phyloP scores from a whole-genome alignment of 2,329 filamentous ascomycete genomes.

The Sclerotinia nivalis region DNA sequence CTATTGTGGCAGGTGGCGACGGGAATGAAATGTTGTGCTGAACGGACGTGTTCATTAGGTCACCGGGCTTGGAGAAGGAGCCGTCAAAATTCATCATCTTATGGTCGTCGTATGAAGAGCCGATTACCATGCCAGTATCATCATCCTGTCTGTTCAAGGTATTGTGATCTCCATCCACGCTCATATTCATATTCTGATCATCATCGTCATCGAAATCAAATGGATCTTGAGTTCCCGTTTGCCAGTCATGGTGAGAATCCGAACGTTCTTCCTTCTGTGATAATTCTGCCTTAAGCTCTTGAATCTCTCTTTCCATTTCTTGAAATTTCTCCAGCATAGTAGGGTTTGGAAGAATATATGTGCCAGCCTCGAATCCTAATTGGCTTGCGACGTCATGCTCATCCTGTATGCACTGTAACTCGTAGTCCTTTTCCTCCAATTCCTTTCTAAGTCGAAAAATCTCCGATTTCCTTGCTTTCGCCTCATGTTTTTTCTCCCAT shows the following conservation, averaged over 20 bases:
- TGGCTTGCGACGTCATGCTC: conserved; percentile 38
- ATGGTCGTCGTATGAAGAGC: conserved; percentile 7
- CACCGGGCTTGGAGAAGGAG: conserved; percentile 22
- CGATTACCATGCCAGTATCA: conserved; percentile 6
- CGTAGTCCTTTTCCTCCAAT: conserved; percentile 42
- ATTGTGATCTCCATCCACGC: conserved; percentile 35
- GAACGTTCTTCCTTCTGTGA: conserved; percentile 31
- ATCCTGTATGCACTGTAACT: conserved; percentile 38
- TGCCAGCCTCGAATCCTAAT: conserved; percentile 35
- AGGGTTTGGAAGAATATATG: conserved; percentile 21
- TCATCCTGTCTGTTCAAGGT: not conserved
- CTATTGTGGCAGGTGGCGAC: conserved; percentile 39
- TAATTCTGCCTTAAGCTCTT: conserved; percentile 35
- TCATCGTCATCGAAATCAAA: conserved; percentile 38
- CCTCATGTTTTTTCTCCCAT: conserved; percentile 48
- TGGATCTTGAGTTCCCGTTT: conserved; percentile 51
- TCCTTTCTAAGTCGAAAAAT: conserved; percentile 52
- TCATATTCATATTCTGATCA: conserved; percentile 39
- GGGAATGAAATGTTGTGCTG: conserved; percentile 38
- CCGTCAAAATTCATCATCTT: conserved; percentile 25
- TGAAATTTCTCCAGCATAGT: conserved; percentile 32
- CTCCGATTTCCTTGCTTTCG: conserved; percentile 48
- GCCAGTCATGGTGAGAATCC: conserved; percentile 48
- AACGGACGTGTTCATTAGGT: conserved; percentile 37
- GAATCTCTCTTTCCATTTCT: conserved; percentile 38